Percentiles rank a stretch among this genome's conserved stretches.
Conservation (phyloP, 768 basidiomycete genomes). For the Suillus variegatus region DNA sequence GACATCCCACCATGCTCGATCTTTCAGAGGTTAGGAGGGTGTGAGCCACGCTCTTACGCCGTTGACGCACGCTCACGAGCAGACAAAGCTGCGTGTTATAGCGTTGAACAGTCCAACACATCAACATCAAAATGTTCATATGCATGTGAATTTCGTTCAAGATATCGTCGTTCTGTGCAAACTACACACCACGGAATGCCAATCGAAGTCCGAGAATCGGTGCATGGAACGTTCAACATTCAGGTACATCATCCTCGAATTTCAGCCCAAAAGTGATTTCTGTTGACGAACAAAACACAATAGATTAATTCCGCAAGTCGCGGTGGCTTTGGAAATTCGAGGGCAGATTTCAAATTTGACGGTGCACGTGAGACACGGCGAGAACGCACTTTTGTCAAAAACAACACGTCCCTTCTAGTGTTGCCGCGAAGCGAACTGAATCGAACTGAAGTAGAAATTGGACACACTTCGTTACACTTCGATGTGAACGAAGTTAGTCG, state of each 20-base stretch:
- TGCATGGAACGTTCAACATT: background rate
- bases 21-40: background rate
- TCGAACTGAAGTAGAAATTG: no score
- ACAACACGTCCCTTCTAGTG: background rate
- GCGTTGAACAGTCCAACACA: background rate
- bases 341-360: no score
- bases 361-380: background rate
- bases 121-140: no score
- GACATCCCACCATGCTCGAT: background rate
- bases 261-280: background rate
- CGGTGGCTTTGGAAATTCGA: no score
- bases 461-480: no score
- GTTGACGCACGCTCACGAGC: background rate
- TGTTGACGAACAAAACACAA: background rate
- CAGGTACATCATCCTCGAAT: no score
- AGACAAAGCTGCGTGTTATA: background rate
- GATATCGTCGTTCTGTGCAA: background rate
- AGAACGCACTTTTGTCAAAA: background rate
- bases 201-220: background rate
- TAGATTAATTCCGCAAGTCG: background rate
- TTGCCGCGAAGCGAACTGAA: no score
- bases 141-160: background rate
- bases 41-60: background rate
- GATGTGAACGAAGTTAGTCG: no score
- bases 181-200: background rate